Conservation (phyloP, 176 grass and related monocot species). For the Hsuehochloa calcarea region DNA sequence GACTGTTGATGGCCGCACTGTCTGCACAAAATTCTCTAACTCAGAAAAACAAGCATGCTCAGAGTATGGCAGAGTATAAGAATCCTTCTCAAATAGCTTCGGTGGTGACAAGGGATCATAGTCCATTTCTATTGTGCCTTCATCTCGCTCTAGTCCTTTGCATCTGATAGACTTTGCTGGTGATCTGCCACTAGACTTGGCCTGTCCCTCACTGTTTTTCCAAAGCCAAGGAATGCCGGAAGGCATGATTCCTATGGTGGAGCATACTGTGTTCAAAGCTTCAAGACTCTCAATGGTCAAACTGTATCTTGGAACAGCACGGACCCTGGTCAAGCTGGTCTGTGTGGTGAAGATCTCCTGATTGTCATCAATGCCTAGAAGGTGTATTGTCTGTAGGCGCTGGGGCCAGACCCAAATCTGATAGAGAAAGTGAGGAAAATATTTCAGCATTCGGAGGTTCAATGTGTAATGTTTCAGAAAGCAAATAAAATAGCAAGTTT, state of each 20-base stretch:
- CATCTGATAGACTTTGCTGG: constrained; percentile 25
- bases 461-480: neutral
- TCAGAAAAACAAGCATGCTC: constrained; percentile 79
- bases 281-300: constrained; percentile 64
- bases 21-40: constrained; percentile 65
- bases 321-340: constrained; percentile 62
- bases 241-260: constrained; percentile 84
- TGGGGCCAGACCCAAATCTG: constrained; percentile 96
- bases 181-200: neutral
- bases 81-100: constrained; percentile 57
- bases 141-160: neutral
- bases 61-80: constrained; percentile 72
- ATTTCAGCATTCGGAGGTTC: neutral
- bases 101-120: constrained; percentile 42
- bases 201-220: constrained; percentile 9
- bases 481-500: neutral
- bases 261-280: constrained; percentile 69
- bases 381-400: constrained; percentile 69
- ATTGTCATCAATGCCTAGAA: constrained; percentile 68
- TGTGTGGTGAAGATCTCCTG: constrained; percentile 69
- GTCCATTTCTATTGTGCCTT: constrained; percentile 9
- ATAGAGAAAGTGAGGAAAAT: neutral
- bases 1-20: constrained; percentile 50
- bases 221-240: constrained; percentile 64
- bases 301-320: constrained; percentile 79